Conservation (phyloP, 1,284 basidiomycete genomes). For the Mycocalia duriaeana region DNA sequence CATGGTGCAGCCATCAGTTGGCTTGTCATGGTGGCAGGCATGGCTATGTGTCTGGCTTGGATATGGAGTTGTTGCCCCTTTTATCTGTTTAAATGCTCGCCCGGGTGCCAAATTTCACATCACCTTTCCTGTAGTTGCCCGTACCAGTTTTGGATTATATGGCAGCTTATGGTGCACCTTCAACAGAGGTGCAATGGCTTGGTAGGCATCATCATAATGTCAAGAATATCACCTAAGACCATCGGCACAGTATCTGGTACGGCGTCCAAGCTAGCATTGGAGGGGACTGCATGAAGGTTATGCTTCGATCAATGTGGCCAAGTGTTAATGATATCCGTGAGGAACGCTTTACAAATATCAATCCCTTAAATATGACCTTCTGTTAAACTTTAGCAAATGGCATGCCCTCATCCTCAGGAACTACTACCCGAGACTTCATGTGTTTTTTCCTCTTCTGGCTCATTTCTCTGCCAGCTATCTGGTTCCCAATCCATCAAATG, state of each 20-base stretch:
- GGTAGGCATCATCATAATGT: conserved; percentile 38
- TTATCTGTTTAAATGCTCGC: conserved; percentile 78
- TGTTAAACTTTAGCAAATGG: conserved; percentile 44
- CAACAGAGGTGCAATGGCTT: conserved; percentile 76
- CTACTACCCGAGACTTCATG: conserved; percentile 66
- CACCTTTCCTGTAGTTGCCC: conserved; percentile 76
- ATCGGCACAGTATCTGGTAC: conserved; percentile 59
- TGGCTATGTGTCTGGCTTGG: conserved; percentile 79
- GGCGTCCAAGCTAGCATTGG: conserved; percentile 82
- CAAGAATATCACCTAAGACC: not conserved
- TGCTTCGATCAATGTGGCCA: conserved; percentile 72
- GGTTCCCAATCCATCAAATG: conserved; percentile 80
- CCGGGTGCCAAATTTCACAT: conserved; percentile 77
- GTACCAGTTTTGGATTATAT: conserved; percentile 78
- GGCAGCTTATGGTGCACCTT: conserved; percentile 81
- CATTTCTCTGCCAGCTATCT: conserved; percentile 74
- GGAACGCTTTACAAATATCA: conserved; percentile 13
- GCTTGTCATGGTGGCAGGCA: conserved; percentile 80
- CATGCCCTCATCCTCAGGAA: conserved; percentile 67
- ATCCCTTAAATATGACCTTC: not conserved
- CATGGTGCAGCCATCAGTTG: conserved; percentile 71
- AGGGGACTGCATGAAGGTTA: conserved; percentile 69
- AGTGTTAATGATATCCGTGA: conserved; percentile 64
- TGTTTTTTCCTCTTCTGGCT: conserved; percentile 88
- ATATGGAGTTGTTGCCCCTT: conserved; percentile 66